Base-by-base conservation (phyloP, 2,329 filamentous ascomycete species). In the Cercospora zeina region DNA sequence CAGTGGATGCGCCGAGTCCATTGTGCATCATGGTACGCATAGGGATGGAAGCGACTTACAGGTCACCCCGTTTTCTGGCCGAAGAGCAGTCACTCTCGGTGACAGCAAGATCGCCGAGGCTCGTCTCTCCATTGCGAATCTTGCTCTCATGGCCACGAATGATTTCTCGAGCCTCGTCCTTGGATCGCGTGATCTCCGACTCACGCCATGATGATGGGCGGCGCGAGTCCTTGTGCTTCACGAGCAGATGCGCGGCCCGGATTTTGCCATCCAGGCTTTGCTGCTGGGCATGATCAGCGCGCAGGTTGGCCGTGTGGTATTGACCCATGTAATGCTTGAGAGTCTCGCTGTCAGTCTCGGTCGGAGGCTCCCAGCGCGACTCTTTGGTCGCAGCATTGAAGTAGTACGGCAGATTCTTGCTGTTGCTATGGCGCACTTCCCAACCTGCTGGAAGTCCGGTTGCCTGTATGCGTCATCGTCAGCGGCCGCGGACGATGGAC, bases 401-500 rank as follows among this genome's bases (percentile, higher is more conserved):
- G 82, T 97, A 99, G 83, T 99, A 99, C 37, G 95, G 95, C 36
- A 97, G 89, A 80, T 96, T 96, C 82, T 97, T 97, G 78, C 91
- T 96, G 82, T 97, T 96, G 77, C 91, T 96, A 81, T 96, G 91
- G 77, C 95, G 91, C 74, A 99, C 91, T 81, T 97, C 95, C 72
- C 72, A 73, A 47, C 71, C 72, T 36, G 72, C 60, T 50, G 71
- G 72, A 49, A 74, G 65, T 61, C 71, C 72, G 21, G 72, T 73
- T 14, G 72, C 71, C 71, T 73, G 59, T 16, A 58, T 33, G 42
- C 30, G 14, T 39, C 36, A 30, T 27, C 30, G 42, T 58, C 55
- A 58, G 55, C 19, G 45, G 30, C 24, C 31, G 56, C 45, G 42
- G 16, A 49, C 30, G 56, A 36, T n/a, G 42, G 27, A 58, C 10